Conservation (phyloP, 805 yeast species). For the Pichia ethanolica region DNA sequence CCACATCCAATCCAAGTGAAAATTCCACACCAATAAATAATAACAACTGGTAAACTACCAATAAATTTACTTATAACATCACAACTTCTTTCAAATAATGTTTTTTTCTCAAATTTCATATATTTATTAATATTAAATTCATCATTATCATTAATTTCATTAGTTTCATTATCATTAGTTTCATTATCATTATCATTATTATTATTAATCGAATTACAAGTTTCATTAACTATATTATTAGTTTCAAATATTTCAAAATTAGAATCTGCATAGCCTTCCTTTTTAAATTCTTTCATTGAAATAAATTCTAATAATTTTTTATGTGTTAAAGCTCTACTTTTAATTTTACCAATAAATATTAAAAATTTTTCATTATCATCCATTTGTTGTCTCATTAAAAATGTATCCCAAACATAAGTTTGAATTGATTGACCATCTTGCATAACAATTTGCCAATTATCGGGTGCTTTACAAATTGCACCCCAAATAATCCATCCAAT, state of each 20-base stretch:
- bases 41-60: conserved; percentile 28
- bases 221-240: no score
- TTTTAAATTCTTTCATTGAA: no score
- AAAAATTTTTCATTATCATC: conserved; percentile 24
- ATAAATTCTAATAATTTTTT: conserved; percentile 9
- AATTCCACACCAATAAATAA: conserved; percentile 32
- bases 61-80: conserved; percentile 17
- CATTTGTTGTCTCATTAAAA: conserved; percentile 32
- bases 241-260: no score
- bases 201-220: no score
- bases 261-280: no score
- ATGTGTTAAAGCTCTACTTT: conserved; percentile 23
- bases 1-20: conserved; percentile 34
- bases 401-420: conserved; percentile 32
- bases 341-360: conserved; percentile 21
- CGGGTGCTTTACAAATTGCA: conserved; percentile 24
- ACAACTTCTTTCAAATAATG: conserved; percentile 30
- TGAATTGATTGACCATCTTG: conserved; percentile 36
- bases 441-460: conserved; percentile 34
- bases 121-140: conserved; percentile 8
- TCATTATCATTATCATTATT: no score
- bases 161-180: no score
- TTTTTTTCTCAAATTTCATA: conserved; percentile 15
- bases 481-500: conserved; percentile 18
- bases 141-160: no score